Percentiles rank a stretch among this genome's conserved stretches.
Conservation (phyloP, 1,139 yeast genomes). For the Scheffersomyces titani region DNA sequence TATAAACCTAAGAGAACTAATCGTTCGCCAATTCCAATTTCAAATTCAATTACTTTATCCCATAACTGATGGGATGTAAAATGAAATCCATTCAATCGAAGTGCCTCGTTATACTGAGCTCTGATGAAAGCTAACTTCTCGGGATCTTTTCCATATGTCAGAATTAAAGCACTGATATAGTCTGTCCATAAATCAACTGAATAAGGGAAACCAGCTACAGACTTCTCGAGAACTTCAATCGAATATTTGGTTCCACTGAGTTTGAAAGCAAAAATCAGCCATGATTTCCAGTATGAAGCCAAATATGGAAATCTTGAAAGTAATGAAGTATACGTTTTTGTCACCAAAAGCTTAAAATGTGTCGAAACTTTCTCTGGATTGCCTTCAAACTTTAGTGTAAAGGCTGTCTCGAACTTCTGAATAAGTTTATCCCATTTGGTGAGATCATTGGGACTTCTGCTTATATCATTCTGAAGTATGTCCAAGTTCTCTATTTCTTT, state of each 20-base stretch:
- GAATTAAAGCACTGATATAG: slow-evolving; percentile 52
- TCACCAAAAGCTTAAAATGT: slow-evolving; percentile 22
- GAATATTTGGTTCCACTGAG: slow-evolving; percentile 55
- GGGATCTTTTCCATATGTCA: slow-evolving; percentile 27
- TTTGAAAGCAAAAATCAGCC: slow-evolving; percentile 54
- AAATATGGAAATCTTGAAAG: slow-evolving; percentile 56
- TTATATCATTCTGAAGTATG: neutral
- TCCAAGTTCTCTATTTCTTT: neutral
- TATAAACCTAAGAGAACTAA: slow-evolving; percentile 35
- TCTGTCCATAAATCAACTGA: slow-evolving; percentile 71
- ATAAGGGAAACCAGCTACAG: slow-evolving; percentile 52
- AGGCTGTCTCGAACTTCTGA: slow-evolving; percentile 19
- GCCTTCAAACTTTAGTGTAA: slow-evolving; percentile 14
- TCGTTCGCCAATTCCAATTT: slow-evolving; percentile 22
- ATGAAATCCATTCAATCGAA: slow-evolving; percentile 49
- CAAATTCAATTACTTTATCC: slow-evolving; percentile 62
- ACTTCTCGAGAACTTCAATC: slow-evolving; percentile 42
- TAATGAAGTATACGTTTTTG: slow-evolving; percentile 28
- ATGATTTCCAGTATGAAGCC: slow-evolving; percentile 62
- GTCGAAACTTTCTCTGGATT: slow-evolving; percentile 11
- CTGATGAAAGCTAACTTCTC: slow-evolving; percentile 30
- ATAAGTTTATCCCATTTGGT: slow-evolving; percentile 34
- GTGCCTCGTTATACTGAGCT: slow-evolving; percentile 40
- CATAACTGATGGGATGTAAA: slow-evolving; percentile 65
- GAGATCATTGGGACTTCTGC: slow-evolving; percentile 18